phyloP scores from a whole-genome alignment of 2,329 filamentous ascomycete species.

The Phialophora tarda region DNA sequence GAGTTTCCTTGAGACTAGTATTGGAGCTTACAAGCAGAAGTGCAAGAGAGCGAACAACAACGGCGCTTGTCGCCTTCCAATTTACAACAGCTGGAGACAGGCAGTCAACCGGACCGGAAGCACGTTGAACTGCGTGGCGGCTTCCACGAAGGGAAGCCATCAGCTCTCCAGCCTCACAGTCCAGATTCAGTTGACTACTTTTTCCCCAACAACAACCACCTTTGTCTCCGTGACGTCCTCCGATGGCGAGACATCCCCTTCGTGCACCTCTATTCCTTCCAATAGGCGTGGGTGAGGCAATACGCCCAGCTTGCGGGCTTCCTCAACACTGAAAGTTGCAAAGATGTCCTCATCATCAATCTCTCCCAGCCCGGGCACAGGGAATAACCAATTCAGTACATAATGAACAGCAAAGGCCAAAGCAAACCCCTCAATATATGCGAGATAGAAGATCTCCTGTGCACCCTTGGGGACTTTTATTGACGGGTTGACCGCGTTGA shows the following conservation, averaged over 20 bases:
- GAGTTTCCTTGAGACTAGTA: background rate
- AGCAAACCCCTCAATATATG: slow-evolving; percentile 22
- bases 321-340: slow-evolving; percentile 16
- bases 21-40: background rate
- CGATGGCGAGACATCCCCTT: background rate
- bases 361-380: slow-evolving; percentile 20
- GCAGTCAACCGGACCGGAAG: background rate
- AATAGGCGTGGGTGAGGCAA: slow-evolving; percentile 15
- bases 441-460: slow-evolving; percentile 23
- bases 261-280: slow-evolving; percentile 8
- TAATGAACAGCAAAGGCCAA: slow-evolving; percentile 21
- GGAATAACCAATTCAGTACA: slow-evolving; percentile 22
- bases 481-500: slow-evolving; percentile 61
- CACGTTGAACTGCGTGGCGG: background rate
- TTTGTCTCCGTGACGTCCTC: slow-evolving; percentile 14
- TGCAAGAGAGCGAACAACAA: background rate
- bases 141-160: background rate
- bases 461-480: slow-evolving; percentile 62
- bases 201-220: slow-evolving; percentile 9
- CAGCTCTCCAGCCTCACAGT: background rate
- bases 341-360: slow-evolving; percentile 20
- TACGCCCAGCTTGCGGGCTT: slow-evolving; percentile 19
- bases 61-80: background rate
- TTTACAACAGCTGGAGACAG: background rate
- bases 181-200: background rate